phyloP scores from a whole-genome alignment of 2,329 filamentous ascomycete genomes.

The Diaporthe caulivora region DNA sequence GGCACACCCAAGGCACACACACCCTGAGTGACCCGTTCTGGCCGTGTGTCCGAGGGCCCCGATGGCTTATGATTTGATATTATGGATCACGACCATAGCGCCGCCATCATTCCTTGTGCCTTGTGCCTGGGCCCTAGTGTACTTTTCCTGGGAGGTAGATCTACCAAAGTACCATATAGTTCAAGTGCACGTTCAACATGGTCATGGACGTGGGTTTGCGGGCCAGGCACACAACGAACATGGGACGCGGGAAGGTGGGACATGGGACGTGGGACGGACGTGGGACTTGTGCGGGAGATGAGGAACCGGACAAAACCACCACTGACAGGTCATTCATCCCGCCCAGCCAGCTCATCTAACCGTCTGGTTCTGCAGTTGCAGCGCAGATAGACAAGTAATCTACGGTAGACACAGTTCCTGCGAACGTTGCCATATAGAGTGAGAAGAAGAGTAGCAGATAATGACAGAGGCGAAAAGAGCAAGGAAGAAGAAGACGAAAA shows the following conservation, averaged over 20 bases:
- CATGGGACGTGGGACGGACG: constrained; percentile 18
- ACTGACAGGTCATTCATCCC: constrained; percentile 21
- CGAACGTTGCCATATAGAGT: not conserved
- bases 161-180: too few relatives aligned
- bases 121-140: too few relatives aligned
- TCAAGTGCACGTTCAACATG: too few relatives aligned
- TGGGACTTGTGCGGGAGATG: constrained; percentile 21
- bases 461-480: not conserved
- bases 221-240: constrained; percentile 17
- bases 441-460: not conserved
- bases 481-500: not conserved
- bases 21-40: not conserved
- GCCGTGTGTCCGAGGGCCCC: not conserved
- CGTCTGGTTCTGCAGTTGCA: constrained; percentile 3
- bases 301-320: constrained; percentile 24
- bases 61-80: constrained; percentile 5
- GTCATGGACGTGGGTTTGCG: constrained; percentile 21
- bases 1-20: too few relatives aligned
- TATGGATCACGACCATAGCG: not conserved
- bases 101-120: constrained; percentile 18
- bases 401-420: not conserved
- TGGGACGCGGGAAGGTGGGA: constrained; percentile 25
- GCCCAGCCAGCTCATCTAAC: constrained; percentile 21
- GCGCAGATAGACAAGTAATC: not conserved
- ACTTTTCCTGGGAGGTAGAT: too few relatives aligned